phyloP scores from a whole-genome alignment of 129 eudicot species.

The Lactuca saligna region DNA sequence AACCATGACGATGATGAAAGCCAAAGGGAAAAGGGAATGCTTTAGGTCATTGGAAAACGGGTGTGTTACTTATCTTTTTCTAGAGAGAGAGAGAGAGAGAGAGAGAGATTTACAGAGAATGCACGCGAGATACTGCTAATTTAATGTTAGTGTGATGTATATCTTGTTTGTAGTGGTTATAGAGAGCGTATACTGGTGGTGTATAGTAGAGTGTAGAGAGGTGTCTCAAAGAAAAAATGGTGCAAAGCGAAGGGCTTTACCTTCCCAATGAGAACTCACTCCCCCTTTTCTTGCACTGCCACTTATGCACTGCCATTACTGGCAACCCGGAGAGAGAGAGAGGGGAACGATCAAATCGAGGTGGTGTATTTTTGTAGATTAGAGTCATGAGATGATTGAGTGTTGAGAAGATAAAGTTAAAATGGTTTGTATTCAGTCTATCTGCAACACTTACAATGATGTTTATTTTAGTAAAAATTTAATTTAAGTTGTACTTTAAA shows the following conservation, averaged over 20 bases:
- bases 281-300: constrained; percentile 78
- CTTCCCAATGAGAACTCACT: constrained; percentile 89
- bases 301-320: constrained; percentile 55
- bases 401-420: background rate
- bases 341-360: constrained; percentile 33
- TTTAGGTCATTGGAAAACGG: constrained; percentile 34
- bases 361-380: constrained; percentile 33
- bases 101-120: constrained; percentile 19
- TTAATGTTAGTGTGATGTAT: constrained; percentile 33
- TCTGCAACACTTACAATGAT: background rate
- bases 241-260: constrained; percentile 40
- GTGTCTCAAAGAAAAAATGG: constrained; percentile 28
- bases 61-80: constrained; percentile 17
- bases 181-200: constrained; percentile 9
- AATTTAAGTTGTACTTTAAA: no score
- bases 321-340: constrained; percentile 35
- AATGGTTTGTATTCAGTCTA: background rate
- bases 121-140: constrained; percentile 23
- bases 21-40: constrained; percentile 20
- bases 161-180: constrained; percentile 31
- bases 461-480: background rate
- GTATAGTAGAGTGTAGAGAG: constrained; percentile 15
- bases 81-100: constrained; percentile 12
- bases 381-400: constrained; percentile 31
- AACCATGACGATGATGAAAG: constrained; percentile 26